phyloP scores from a whole-genome alignment of 495 filamentous ascomycete genomes.

The Penicillium nucicola region DNA sequence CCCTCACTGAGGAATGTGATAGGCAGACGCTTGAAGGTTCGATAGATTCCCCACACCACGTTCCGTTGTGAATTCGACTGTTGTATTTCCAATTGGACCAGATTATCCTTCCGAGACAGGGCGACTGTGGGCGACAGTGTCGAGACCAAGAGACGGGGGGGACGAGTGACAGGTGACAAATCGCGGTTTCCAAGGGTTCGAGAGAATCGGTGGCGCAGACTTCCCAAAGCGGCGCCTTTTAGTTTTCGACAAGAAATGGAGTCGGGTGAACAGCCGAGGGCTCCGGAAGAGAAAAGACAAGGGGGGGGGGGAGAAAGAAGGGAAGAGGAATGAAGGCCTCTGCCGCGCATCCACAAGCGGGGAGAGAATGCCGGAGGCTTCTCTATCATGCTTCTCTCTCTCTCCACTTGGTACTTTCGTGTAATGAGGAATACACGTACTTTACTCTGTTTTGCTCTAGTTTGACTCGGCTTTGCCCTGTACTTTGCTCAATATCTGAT shows the following conservation, averaged over 20 bases:
- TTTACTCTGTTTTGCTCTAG: too few species aligned
- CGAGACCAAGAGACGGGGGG: slow-evolving; percentile 1
- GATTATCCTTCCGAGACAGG: slow-evolving; percentile 26
- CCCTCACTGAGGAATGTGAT: slow-evolving; percentile 5
- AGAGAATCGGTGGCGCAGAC: background rate
- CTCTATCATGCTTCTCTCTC: background rate
- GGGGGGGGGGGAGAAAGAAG: background rate
- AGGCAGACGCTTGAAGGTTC: slow-evolving; percentile 14
- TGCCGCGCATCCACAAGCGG: slow-evolving; percentile 19
- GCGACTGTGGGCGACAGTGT: slow-evolving; percentile 4
- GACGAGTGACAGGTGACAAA: background rate
- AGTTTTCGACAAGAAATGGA: too few species aligned
- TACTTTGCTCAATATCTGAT: background rate
- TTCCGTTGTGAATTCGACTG: slow-evolving; percentile 21
- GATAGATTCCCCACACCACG: slow-evolving; percentile 27
- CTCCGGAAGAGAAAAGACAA: background rate
- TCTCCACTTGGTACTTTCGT: background rate
- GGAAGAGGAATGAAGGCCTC: slow-evolving; percentile 6
- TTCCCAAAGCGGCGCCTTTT: too few species aligned
- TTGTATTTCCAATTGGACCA: slow-evolving; percentile 25
- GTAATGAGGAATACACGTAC: background rate
- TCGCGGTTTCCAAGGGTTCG: slow-evolving; percentile 1
- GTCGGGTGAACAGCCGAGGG: background rate
- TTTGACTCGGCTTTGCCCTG: too few species aligned
- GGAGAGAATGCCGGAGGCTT: slow-evolving; percentile 4